A percentile compares a stretch with the other conserved stretches of the same genome.
phyloP scores from a whole-genome alignment of 495 filamentous ascomycete species.

The Darksidea phi region DNA sequence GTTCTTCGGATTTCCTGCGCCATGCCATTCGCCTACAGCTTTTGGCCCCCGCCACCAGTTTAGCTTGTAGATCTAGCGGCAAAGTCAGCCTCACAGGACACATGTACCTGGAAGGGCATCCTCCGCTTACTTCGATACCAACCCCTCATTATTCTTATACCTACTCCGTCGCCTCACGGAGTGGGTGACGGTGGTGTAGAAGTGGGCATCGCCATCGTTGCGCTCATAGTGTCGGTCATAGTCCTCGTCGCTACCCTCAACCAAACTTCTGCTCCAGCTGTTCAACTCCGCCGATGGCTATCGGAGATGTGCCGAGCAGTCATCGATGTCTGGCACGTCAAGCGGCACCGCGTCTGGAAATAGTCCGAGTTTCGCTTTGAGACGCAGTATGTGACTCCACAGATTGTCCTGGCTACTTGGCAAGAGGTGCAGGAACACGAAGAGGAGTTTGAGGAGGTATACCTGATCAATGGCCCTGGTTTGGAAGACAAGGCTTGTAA shows the following conservation, averaged over 20 bases:
- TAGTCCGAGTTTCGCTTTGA: background rate
- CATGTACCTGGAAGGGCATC: too few species aligned
- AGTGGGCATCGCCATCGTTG: background rate
- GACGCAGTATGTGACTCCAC: conserved; percentile 1
- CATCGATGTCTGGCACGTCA: background rate
- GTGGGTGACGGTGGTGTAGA: background rate
- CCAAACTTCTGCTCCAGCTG: background rate
- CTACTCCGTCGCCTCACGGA: background rate
- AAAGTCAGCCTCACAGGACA: too few species aligned
- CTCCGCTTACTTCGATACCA: too few species aligned
- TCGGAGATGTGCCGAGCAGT: background rate
- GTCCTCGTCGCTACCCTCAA: background rate
- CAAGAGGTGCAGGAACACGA: background rate
- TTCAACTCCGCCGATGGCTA: background rate
- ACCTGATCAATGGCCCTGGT: background rate
- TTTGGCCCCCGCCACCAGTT: too few species aligned
- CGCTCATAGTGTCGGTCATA: background rate
- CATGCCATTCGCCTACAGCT: too few species aligned
- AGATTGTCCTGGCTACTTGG: background rate
- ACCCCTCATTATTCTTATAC: too few species aligned
- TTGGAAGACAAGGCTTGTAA: background rate
- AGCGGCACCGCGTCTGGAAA: background rate
- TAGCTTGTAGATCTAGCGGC: too few species aligned
- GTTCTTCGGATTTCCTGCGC: too few species aligned
- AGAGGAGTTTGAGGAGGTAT: background rate